Evolutionary conservation across 208 protist genomes (phyloP), one percentile per base, ranked within the genome.

Genomic region (Leishmania tropica): DNA sequence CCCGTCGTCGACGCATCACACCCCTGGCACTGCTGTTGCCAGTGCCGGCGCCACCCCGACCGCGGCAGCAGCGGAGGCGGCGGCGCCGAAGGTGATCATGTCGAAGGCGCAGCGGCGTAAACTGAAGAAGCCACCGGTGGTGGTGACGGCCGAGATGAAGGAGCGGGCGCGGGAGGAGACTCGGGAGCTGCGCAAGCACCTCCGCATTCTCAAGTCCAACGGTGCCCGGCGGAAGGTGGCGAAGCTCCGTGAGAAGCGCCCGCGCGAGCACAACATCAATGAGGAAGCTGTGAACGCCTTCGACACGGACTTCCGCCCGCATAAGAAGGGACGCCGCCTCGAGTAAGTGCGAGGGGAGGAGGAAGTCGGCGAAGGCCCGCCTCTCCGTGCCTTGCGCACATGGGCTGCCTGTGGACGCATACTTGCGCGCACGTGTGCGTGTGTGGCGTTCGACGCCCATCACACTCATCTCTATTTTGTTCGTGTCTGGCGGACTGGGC

Each of bases 191-290:
- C 95, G 95, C 48, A 96, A 94, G 82, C 81, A 96, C 71, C 85
- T 95, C 45, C 93, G 95, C 60, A 93, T 97, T 85, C 71, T 98
- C 56, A 98, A 98, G 87, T 95, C 95, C 17, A 98, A 98, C 81
- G 95, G 95, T 13, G 85, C 86, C 6, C 85, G 95, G 1, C 89
- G 95, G 42, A 98, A 98, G 86, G 56, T 97, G 2, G 87, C 88
- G 0, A 94, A 95, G 86, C 70, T 96, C 53, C 84, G 60, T 28
- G 84, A 87, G 84, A 98, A 98, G 85, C 88, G 95, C 51, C 21
- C 79, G 31, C 91, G 95, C 53, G 95, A 96, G 71, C 87, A 81
- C 76, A 80, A 73, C 51, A 86, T 82, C 6, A 83, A 88, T 58
- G 93, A 98, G 64, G 95, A 97, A 78, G 89, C 85, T 28, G 85